phyloP scores from a whole-genome alignment of 2,329 filamentous ascomycete species.

The Aspergillus terreus region DNA sequence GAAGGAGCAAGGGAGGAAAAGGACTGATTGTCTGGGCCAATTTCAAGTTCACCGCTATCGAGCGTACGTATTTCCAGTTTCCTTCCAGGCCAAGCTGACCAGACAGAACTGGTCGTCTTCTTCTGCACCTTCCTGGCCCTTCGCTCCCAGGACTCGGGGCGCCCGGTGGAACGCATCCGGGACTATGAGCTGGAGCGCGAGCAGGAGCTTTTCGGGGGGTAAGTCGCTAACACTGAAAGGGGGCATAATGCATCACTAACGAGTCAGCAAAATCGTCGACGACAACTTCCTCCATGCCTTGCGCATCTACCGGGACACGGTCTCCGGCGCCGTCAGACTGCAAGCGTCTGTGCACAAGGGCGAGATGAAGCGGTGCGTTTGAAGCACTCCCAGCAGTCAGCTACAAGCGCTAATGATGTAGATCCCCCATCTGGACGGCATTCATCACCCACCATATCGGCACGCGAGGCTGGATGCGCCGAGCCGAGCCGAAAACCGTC shows the following conservation, averaged over 20 bases:
- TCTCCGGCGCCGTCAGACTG: conserved; percentile 52
- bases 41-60: conserved; percentile 53
- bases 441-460: conserved; percentile 50
- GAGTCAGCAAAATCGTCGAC: conserved; percentile 48
- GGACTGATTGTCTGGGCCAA: conserved; percentile 51
- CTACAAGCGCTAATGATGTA: conserved; percentile 12
- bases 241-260: not conserved
- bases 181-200: conserved; percentile 50
- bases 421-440: conserved; percentile 59
- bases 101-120: conserved; percentile 53
- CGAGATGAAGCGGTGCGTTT: conserved; percentile 44
- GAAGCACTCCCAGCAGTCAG: not conserved
- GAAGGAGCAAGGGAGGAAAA: conserved; percentile 31
- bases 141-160: conserved; percentile 52
- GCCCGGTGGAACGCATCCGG: conserved; percentile 38
- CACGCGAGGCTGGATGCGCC: conserved; percentile 47
- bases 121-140: conserved; percentile 56
- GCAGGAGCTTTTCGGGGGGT: conserved; percentile 50
- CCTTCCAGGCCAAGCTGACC: conserved; percentile 1
- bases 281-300: conserved; percentile 52
- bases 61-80: conserved; percentile 39
- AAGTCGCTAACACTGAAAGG: conserved; percentile 13
- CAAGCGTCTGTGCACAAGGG: conserved; percentile 55
- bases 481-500: conserved; percentile 40
- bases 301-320: conserved; percentile 51